Base-by-base conservation (phyloP, 2,329 filamentous ascomycete genomes). In the Alternaria sp. region DNA sequence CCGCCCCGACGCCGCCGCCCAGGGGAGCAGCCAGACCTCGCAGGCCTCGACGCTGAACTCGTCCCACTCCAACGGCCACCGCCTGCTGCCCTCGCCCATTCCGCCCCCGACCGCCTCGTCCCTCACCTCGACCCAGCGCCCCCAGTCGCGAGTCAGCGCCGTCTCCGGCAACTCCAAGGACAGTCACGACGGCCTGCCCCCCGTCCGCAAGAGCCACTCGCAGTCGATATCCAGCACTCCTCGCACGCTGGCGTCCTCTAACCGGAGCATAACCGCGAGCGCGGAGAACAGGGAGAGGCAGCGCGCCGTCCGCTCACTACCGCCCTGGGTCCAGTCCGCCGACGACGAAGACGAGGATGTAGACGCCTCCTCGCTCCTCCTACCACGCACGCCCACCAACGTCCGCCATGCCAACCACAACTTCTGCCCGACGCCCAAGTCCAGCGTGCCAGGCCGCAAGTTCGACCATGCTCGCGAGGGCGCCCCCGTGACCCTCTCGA, bases 391-490 rank as follows among this genome's bases (percentile, higher is more conserved):
- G 9, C 79, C 79, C 49, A 74, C 71, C 40, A 75, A 69, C 44
- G 68, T 66, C 57, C 76, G 76, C 44, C 75, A 77, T 21, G 73
- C 79, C 56, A 77, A 72, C 15, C 79, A 81, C 73, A 73, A 79
- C 66, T 77, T 77, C 67, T 72, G 77, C 62, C 79, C 79, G 44
- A 77, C 76, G 9, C 80, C 80, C 50, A 80, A 80, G 67, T 73
- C 75, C 50, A 77, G 75, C 50, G 75, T 77, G 30, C 70, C 76
- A 10, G 80, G 80, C 59, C 77, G 79, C 69, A 74, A 73, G 47
- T 81, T 78, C 63, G 80, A 81, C 65, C 76, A 81, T 62, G 76
- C 66, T 46, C 73, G 80, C 57, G 77, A 81, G 62, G 73, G 77
- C 57, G 74, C 71, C 3, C 78, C 80, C 12, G 77, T 80, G 8